Evolutionary conservation across 163 green algal species (phyloP).

Genomic region (Prototheca wickerhamii): DNA sequence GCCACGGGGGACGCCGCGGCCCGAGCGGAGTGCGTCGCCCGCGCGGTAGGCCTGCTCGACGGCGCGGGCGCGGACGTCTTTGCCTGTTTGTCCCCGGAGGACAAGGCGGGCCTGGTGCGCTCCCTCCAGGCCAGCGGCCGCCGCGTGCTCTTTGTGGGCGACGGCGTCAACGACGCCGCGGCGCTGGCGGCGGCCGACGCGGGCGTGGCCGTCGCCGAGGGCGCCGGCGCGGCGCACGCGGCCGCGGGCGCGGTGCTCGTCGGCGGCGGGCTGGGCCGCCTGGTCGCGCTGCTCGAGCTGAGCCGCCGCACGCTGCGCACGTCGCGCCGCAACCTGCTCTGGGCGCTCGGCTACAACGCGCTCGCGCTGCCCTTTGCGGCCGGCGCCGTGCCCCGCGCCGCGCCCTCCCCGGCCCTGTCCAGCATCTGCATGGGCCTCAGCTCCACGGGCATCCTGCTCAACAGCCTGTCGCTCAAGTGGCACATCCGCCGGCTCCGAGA

Average conservation of each 20-base stretch:
- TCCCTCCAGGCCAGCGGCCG: constrained; percentile 7
- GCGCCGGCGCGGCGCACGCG: constrained; percentile 60
- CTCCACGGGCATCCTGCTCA: too few relatives aligned
- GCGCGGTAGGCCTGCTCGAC: constrained; percentile 56
- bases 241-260: constrained; percentile 79
- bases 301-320: constrained; percentile 63
- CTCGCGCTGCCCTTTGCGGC: too few relatives aligned
- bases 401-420: too few relatives aligned
- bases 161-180: constrained; percentile 92
- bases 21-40: constrained; percentile 43
- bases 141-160: constrained; percentile 45
- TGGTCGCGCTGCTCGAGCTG: constrained; percentile 67
- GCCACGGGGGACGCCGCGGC: constrained; percentile 61
- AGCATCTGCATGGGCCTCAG: too few relatives aligned
- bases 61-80: constrained; percentile 3
- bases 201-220: constrained; percentile 74
- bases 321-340: constrained; percentile 87
- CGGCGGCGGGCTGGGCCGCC: constrained; percentile 65
- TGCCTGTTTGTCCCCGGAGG: constrained; percentile 36
- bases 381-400: too few relatives aligned
- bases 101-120: constrained; percentile 44
- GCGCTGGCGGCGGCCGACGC: constrained; percentile 83
- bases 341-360: constrained; percentile 86
- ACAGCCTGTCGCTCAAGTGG: too few relatives aligned
- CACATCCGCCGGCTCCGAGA: too few relatives aligned